Conservation (phyloP, 257 asterid genomes). For the Jacaranda copaia region DNA sequence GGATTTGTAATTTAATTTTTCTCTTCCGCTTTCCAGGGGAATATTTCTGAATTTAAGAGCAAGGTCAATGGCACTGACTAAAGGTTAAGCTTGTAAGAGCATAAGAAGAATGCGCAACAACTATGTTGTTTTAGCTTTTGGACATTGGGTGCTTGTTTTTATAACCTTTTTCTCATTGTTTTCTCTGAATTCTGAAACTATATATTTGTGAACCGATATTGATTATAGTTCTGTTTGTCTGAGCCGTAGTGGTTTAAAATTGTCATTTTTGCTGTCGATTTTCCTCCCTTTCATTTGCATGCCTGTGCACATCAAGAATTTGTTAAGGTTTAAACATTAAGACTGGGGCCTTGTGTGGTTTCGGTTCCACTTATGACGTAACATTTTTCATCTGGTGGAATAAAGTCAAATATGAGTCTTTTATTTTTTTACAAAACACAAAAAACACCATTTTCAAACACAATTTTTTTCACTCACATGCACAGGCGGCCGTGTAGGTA, state of each 20-base stretch:
- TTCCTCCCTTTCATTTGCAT: too few relatives aligned
- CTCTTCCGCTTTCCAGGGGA: constrained; percentile 60
- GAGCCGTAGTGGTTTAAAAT: background rate
- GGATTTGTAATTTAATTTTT: background rate
- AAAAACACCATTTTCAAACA: too few relatives aligned
- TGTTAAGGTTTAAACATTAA: too few relatives aligned
- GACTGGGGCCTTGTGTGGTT: too few relatives aligned
- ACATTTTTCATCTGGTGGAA: too few relatives aligned
- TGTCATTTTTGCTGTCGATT: too few relatives aligned
- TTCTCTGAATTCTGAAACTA: background rate
- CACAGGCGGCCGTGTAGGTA: too few relatives aligned
- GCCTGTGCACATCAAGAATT: too few relatives aligned
- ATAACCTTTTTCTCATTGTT: background rate
- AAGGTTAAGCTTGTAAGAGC: constrained; percentile 42
- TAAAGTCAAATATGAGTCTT: too few relatives aligned
- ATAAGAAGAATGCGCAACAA: background rate
- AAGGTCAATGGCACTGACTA: constrained; percentile 58
- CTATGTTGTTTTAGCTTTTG: background rate
- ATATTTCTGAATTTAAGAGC: constrained; percentile 90
- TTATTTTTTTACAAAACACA: too few relatives aligned
- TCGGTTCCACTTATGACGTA: too few relatives aligned
- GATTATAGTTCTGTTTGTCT: background rate
- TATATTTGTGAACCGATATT: background rate
- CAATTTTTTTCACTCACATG: too few relatives aligned
- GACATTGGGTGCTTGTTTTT: constrained; percentile 9